Conservation (phyloP, 768 basidiomycete species). For the Leccinum olivaceopallidum region DNA sequence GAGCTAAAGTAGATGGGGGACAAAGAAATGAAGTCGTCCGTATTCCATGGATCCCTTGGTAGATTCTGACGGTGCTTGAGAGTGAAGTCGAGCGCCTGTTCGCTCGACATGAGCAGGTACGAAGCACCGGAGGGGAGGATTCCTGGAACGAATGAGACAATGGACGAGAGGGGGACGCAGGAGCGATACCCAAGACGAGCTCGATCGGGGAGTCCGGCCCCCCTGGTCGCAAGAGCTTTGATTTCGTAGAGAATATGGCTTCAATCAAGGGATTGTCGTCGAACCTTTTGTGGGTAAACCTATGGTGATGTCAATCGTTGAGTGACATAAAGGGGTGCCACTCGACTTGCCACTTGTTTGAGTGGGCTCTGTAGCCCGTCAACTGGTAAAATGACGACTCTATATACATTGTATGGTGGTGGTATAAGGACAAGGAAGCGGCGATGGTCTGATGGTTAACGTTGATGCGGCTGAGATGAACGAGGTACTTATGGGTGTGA, state of each 20-base stretch:
- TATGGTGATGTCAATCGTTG: background rate
- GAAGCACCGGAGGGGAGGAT: constrained; percentile 45
- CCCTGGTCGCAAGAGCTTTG: constrained; percentile 32
- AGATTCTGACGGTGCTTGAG: constrained; percentile 15
- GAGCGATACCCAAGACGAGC: constrained; percentile 42
- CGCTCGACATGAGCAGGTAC: constrained; percentile 42
- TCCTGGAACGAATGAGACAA: constrained; percentile 31
- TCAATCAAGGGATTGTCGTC: constrained; percentile 39
- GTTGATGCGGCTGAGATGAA: no score
- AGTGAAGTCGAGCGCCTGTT: constrained; percentile 31
- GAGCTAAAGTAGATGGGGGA: constrained; percentile 47
- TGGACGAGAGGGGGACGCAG: background rate
- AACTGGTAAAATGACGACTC: constrained; percentile 30
- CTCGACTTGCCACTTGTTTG: constrained; percentile 25
- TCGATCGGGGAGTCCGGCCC: constrained; percentile 36
- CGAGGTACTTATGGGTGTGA: no score
- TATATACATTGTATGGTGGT: constrained; percentile 8
- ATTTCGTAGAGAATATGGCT: constrained; percentile 28
- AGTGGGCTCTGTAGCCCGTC: constrained; percentile 30
- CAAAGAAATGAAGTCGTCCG: constrained; percentile 42
- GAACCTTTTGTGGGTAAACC: constrained; percentile 26
- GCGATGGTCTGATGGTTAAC: no score
- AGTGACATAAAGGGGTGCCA: background rate
- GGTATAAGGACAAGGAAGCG: no score
- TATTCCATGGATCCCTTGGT: constrained; percentile 16